These are phyloP conservation scores for Turritis glabra DNA, from an alignment of 345 rosid species.

Conservation along the genomic window DNA sequence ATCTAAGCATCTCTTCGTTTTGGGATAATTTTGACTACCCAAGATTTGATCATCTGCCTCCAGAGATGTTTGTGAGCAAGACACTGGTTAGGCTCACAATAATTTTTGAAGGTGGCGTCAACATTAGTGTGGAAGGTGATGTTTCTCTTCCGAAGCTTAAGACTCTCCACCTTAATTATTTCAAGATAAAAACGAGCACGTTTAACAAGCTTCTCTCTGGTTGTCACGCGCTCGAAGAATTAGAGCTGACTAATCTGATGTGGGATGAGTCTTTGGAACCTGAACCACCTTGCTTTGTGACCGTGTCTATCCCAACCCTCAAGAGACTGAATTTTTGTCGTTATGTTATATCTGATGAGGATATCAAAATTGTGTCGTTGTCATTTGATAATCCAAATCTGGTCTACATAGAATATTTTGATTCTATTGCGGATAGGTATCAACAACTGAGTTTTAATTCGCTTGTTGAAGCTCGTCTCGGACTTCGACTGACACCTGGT, in stretches of 20 bases:
- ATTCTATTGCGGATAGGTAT: not conserved
- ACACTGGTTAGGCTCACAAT: not conserved
- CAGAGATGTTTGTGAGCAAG: not conserved
- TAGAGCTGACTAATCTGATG: not conserved
- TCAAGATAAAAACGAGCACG: not conserved
- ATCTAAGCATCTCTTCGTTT: not conserved
- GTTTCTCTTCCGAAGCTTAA: not conserved
- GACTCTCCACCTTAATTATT: not conserved
- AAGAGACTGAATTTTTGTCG: not conserved
- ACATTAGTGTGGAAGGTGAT: not conserved
- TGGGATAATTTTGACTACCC: not conserved
- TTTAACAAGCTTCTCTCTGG: not conserved
- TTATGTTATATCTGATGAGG: not conserved
- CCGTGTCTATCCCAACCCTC: not conserved
- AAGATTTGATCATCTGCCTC: not conserved
- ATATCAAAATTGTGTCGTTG: not conserved
- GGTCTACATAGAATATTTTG: not conserved
- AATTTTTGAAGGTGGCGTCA: rapidly evolving
- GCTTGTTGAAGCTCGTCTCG: not conserved
- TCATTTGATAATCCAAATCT: not conserved
- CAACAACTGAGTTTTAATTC: not conserved
- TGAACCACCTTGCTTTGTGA: not conserved
- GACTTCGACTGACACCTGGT: not conserved
- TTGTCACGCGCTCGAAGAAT: not conserved
- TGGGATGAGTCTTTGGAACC: not conserved